phyloP scores from a whole-genome alignment of 768 basidiomycete species.

The Amanita polypyramis region DNA sequence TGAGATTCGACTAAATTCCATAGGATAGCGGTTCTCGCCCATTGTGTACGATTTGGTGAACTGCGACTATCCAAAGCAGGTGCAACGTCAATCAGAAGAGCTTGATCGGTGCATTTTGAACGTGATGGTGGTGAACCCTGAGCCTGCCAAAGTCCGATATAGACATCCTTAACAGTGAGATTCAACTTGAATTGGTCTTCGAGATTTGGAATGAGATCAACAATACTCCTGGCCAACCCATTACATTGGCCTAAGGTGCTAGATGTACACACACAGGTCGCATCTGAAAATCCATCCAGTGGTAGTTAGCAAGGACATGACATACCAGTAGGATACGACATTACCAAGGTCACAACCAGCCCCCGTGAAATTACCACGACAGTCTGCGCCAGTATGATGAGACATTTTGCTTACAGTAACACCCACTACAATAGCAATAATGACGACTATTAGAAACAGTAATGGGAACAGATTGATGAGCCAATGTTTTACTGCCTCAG shows the following conservation, averaged over 20 bases:
- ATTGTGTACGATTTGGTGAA: conserved; percentile 30
- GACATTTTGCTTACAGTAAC: conserved; percentile 25
- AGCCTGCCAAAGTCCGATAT: conserved; percentile 38
- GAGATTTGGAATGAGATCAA: conserved; percentile 36
- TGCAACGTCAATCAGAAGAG: conserved; percentile 43
- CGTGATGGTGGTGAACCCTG: conserved; percentile 31
- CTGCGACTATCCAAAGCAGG: conserved; percentile 26
- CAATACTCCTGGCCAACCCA: conserved; percentile 40
- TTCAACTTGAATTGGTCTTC: conserved; percentile 39
- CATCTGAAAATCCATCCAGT: conserved; percentile 29
- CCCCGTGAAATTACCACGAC: conserved; percentile 36
- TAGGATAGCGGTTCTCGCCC: conserved; percentile 49
- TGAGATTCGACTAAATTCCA: conserved; percentile 49
- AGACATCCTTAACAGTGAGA: conserved; percentile 32
- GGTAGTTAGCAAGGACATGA: not conserved
- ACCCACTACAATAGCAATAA: conserved; percentile 31
- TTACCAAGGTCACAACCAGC: conserved; percentile 45
- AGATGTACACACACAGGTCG: conserved; percentile 52
- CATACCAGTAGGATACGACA: conserved; percentile 13
- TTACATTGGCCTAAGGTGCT: conserved; percentile 32
- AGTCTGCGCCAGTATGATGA: conserved; percentile 15
- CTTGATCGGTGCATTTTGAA: conserved; percentile 42
- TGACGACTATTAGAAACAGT: conserved; percentile 22
- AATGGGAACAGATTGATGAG: conserved; percentile 5
- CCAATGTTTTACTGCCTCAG: not conserved